phyloP scores from a whole-genome alignment of 2,329 filamentous ascomycete species.

The Aspergillus sp. region DNA sequence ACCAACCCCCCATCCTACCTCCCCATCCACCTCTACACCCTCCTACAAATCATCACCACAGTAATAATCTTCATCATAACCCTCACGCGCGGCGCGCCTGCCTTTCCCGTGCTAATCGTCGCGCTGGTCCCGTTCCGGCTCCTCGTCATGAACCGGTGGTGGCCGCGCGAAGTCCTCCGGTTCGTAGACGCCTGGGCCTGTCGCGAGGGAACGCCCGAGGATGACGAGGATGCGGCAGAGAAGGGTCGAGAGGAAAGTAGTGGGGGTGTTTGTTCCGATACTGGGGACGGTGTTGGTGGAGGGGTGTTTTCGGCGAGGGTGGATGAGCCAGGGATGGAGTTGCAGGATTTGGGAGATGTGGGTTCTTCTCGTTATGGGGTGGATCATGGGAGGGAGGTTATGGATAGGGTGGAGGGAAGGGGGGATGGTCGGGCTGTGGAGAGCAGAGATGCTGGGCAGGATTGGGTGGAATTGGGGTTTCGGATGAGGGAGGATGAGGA shows the following conservation, averaged over 20 bases:
- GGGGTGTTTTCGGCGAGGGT: slow-evolving; percentile 6
- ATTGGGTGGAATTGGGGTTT: slow-evolving; percentile 26
- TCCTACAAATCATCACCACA: slow-evolving; percentile 59
- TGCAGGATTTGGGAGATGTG: not conserved
- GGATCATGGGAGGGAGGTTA: not conserved
- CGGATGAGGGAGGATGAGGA: slow-evolving; percentile 21
- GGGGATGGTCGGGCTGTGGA: not conserved
- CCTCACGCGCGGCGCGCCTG: slow-evolving; percentile 61
- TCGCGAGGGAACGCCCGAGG: slow-evolving; percentile 55
- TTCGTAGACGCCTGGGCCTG: slow-evolving; percentile 54
- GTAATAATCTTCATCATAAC: slow-evolving; percentile 63
- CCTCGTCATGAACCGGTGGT: slow-evolving; percentile 60
- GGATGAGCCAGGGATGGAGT: not conserved
- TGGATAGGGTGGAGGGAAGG: not conserved
- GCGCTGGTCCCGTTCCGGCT: slow-evolving; percentile 63
- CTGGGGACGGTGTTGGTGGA: not conserved
- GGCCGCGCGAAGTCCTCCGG: slow-evolving; percentile 57
- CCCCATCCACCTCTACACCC: slow-evolving; percentile 60
- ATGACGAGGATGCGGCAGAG: slow-evolving; percentile 36
- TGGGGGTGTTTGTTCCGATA: not conserved
- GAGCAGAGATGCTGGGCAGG: slow-evolving; percentile 10
- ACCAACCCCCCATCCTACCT: slow-evolving; percentile 47
- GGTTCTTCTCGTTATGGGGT: not conserved
- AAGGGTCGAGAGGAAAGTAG: not conserved
- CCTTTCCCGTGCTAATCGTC: slow-evolving; percentile 64